These are phyloP conservation scores for Suillus decipiens DNA, from an alignment of 768 basidiomycete genomes.

Conservation along the genomic window DNA sequence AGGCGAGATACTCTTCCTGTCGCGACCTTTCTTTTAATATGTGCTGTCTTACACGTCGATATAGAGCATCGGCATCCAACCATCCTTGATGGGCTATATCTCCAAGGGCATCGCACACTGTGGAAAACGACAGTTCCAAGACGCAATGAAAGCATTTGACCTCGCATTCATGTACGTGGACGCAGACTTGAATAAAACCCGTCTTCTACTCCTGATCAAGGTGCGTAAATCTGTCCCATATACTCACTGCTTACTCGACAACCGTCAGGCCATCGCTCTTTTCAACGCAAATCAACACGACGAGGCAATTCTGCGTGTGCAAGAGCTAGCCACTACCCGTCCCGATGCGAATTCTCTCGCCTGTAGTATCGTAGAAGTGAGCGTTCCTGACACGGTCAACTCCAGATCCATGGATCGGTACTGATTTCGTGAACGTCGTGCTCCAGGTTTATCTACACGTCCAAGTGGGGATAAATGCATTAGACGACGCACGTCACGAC, in stretches of 20 bases:
- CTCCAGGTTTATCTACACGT: neutral
- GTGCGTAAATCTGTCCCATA: neutral
- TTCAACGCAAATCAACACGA: neutral
- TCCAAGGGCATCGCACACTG: neutral
- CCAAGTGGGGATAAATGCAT: neutral
- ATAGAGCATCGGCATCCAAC: neutral
- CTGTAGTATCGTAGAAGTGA: neutral
- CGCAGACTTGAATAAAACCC: neutral
- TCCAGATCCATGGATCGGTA: neutral
- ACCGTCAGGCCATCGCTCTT: neutral
- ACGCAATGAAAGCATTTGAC: conserved; percentile 2
- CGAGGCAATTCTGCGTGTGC: neutral
- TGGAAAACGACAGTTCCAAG: neutral
- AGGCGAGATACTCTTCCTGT: neutral
- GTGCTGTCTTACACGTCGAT: no score
- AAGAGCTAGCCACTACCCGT: neutral
- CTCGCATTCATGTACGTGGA: neutral
- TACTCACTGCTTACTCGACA: neutral
- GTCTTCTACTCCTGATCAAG: neutral
- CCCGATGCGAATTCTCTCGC: neutral
- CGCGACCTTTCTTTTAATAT: neutral
- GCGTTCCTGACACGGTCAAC: neutral
- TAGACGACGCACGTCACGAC: neutral
- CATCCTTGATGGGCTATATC: neutral
- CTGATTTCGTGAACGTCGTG: neutral